A percentile compares a stretch with the other conserved stretches of the same genome.
Conservation (phyloP, 768 basidiomycete genomes). For the Kwoniella pini region DNA sequence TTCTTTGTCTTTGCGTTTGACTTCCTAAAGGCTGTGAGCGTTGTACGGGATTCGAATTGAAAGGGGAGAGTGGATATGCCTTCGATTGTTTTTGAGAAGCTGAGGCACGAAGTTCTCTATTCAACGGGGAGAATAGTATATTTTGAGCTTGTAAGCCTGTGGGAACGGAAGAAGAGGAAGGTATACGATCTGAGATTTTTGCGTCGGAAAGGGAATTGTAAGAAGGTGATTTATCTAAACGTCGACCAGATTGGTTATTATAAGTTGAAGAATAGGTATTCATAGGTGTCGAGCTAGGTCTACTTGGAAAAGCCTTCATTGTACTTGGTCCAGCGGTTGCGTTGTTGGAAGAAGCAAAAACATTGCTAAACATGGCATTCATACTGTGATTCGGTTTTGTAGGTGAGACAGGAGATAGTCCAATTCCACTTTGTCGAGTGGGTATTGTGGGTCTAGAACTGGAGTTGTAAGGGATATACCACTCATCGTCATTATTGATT, state of each 20-base stretch:
- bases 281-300: slow-evolving; percentile 8
- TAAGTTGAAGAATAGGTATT: slow-evolving; percentile 16
- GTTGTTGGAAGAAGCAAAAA: background rate
- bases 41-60: slow-evolving; percentile 5
- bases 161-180: slow-evolving; percentile 44
- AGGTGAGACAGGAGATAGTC: slow-evolving; percentile 25
- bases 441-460: slow-evolving; percentile 3
- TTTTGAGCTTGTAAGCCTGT: slow-evolving; percentile 41
- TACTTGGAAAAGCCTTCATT: background rate
- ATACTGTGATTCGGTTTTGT: background rate
- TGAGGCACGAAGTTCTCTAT: slow-evolving; percentile 30
- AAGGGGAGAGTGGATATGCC: slow-evolving; percentile 5
- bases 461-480: slow-evolving; percentile 44
- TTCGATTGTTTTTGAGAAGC: background rate
- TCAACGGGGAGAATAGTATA: slow-evolving; percentile 44
- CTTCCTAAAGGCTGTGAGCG: background rate
- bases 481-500: slow-evolving; percentile 24
- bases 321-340: slow-evolving; percentile 4
- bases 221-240: slow-evolving; percentile 27
- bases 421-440: slow-evolving; percentile 27
- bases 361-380: slow-evolving; percentile 15
- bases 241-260: background rate
- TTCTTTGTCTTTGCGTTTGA: slow-evolving; percentile 7
- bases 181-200: slow-evolving; percentile 11
- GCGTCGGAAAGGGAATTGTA: slow-evolving; percentile 23